phyloP scores from a whole-genome alignment of 202 grass and related monocot genomes.

The Brachypodium distachyon region DNA sequence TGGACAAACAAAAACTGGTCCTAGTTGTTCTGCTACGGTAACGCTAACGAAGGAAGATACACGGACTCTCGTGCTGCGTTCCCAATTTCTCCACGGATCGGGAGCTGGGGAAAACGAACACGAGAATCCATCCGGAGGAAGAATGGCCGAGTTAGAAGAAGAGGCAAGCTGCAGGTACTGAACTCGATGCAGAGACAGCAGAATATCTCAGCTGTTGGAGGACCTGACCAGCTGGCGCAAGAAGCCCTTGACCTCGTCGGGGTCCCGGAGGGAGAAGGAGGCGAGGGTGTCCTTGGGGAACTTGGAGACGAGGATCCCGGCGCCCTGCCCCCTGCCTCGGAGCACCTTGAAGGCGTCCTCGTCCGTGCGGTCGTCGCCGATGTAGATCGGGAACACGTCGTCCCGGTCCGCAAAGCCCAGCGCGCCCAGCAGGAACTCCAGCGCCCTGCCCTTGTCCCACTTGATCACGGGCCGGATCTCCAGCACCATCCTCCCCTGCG shows the following conservation, averaged over 20 bases:
- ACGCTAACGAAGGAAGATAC: not conserved
- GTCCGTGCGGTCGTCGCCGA: too few species aligned
- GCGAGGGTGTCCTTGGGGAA: constrained; percentile 62
- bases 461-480: constrained; percentile 67
- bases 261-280: constrained; percentile 48
- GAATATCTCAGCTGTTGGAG: not conserved
- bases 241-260: constrained; percentile 47
- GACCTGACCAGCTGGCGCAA: constrained; percentile 1
- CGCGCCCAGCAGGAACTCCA: constrained; percentile 60
- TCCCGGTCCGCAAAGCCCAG: constrained; percentile 21
- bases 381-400: constrained; percentile 66
- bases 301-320: constrained; percentile 64
- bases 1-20: not conserved
- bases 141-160: not conserved
- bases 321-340: constrained; percentile 31
- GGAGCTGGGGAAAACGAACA: not conserved
- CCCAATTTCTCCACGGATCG: not conserved
- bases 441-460: constrained; percentile 91
- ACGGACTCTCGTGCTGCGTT: not conserved
- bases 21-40: too few species aligned
- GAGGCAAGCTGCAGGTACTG: not conserved
- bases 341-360: constrained; percentile 84
- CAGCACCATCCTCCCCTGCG: constrained; percentile 65
- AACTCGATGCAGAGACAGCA: too few species aligned
- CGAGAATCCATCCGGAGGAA: too few species aligned